Percentiles rank a stretch among this genome's conserved stretches.
phyloP scores from a whole-genome alignment of 2,329 filamentous ascomycete species.

The Phialophora expanda region DNA sequence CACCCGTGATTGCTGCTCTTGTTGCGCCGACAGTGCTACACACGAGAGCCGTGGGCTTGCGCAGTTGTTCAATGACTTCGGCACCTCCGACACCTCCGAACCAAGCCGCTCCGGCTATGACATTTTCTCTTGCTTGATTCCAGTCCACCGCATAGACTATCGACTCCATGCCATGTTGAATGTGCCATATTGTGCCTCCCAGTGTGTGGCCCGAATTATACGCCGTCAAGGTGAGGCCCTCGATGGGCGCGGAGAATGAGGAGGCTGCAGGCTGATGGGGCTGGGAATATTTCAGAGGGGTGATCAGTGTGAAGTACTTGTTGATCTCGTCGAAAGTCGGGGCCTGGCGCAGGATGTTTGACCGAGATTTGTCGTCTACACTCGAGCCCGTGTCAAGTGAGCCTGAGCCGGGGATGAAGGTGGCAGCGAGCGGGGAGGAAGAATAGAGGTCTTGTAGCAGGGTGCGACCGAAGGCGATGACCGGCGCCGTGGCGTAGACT shows the following conservation, averaged over 20 bases:
- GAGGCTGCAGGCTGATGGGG: slow-evolving; percentile 88
- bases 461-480: slow-evolving; percentile 89
- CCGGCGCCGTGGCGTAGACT: slow-evolving; percentile 90
- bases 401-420: slow-evolving; percentile 68
- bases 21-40: slow-evolving; percentile 86
- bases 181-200: slow-evolving; percentile 98
- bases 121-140: slow-evolving; percentile 97
- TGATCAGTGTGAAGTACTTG: slow-evolving; percentile 86
- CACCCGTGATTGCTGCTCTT: slow-evolving; percentile 70
- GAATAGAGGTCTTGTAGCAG: slow-evolving; percentile 90
- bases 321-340: slow-evolving; percentile 89
- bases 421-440: slow-evolving; percentile 84
- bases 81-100: slow-evolving; percentile 81
- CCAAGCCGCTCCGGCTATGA: slow-evolving; percentile 92
- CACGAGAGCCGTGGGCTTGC: slow-evolving; percentile 89
- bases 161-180: slow-evolving; percentile 94
- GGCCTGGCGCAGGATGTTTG: slow-evolving; percentile 65
- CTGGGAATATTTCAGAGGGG: slow-evolving; percentile 94
- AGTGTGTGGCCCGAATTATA: slow-evolving; percentile 96
- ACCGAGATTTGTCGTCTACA: slow-evolving; percentile 53
- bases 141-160: slow-evolving; percentile 98
- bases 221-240: slow-evolving; percentile 90
- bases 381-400: slow-evolving; percentile 45
- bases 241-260: slow-evolving; percentile 84
- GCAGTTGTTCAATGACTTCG: slow-evolving; percentile 90